Conservation (phyloP, 177 flowering plant genomes). For the Vitis hybrid region DNA sequence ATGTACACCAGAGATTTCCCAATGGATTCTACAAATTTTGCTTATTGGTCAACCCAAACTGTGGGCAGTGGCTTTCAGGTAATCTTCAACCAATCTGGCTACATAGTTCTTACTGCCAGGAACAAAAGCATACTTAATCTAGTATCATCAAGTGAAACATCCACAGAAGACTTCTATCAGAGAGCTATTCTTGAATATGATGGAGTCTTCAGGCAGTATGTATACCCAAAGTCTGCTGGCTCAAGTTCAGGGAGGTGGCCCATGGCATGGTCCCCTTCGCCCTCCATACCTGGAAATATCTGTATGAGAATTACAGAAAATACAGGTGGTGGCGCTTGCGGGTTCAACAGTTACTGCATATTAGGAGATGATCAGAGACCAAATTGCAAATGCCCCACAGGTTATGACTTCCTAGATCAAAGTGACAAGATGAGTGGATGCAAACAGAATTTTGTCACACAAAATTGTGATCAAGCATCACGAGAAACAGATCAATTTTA, state of each 20-base stretch:
- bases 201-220: constrained; percentile 36
- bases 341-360: constrained; percentile 39
- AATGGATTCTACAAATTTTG: not conserved
- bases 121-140: constrained; percentile 15
- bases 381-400: constrained; percentile 36
- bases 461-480: not conserved
- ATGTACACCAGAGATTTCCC: constrained; percentile 21
- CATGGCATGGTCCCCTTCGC: constrained; percentile 15
- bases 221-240: constrained; percentile 19
- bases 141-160: not conserved
- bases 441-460: constrained; percentile 9
- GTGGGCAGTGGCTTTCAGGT: constrained; percentile 20
- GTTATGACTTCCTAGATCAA: constrained; percentile 32
- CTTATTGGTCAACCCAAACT: constrained; percentile 32
- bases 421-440: not conserved
- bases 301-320: constrained; percentile 6
- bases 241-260: not conserved
- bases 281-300: constrained; percentile 15
- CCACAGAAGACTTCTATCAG: constrained; percentile 19
- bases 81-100: constrained; percentile 37
- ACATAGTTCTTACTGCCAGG: constrained; percentile 14
- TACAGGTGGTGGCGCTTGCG: constrained; percentile 36
- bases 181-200: constrained; percentile 34
- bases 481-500: constrained; percentile 8
- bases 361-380: constrained; percentile 17